Evolutionary conservation across 2,329 filamentous ascomycete genomes (phyloP).

Genomic region (Magnaporthiopsis poae): DNA sequence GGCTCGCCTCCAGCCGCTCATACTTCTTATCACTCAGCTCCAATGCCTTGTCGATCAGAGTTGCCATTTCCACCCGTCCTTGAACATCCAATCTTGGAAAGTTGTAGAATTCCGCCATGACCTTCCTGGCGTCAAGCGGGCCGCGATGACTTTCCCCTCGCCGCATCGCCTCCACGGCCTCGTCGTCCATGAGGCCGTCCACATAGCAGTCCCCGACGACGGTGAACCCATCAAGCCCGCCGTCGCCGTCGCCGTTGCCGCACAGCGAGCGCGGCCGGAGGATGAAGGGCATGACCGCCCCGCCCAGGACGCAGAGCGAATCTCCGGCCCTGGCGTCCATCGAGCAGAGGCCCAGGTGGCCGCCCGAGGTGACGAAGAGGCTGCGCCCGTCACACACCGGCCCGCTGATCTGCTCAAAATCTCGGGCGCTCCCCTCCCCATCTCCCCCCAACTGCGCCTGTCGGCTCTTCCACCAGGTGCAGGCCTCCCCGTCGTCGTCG

Average conservation of each 20-base stretch:
- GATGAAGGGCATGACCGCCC: background rate
- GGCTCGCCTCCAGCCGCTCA: background rate
- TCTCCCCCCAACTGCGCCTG: background rate
- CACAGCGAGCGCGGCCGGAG: background rate
- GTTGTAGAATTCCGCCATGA: background rate
- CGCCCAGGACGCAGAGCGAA: background rate
- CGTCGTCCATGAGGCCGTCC: background rate
- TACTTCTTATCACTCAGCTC: no score
- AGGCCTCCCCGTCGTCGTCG: background rate
- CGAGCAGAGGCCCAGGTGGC: background rate
- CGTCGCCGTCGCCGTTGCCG: background rate
- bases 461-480: no score
- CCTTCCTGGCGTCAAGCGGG: background rate
- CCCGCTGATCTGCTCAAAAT: background rate
- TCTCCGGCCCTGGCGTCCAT: background rate
- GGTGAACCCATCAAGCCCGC: background rate
- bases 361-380: slow-evolving; percentile 1
- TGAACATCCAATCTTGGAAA: background rate
- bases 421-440: background rate
- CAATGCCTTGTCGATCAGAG: no score
- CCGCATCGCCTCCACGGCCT: slow-evolving; percentile 1
- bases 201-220: background rate
- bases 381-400: background rate
- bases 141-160: background rate
- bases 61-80: no score